A percentile compares a stretch with the other conserved stretches of the same genome.
Evolutionary conservation across 139 green algal genomes (phyloP).

Genomic region (Gonium pectorale): DNA sequence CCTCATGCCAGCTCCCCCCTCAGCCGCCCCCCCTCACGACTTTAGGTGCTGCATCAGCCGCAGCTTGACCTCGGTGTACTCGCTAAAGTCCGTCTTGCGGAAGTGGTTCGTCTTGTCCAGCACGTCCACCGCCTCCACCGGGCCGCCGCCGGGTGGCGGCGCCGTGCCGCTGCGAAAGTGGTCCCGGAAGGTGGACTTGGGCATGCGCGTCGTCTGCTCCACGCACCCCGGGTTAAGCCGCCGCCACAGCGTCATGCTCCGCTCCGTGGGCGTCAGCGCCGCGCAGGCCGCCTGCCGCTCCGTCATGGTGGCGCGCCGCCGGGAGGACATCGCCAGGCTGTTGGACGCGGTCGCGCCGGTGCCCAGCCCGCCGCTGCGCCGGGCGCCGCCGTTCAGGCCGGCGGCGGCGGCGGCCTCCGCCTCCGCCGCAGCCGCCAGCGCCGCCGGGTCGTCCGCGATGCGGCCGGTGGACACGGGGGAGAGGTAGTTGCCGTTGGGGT

Average conservation of each 20-base stretch:
- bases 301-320: neutral
- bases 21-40: neutral
- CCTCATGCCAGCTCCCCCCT: neutral
- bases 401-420: neutral
- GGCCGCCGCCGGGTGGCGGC: no score
- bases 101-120: conserved; percentile 26
- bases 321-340: neutral
- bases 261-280: neutral
- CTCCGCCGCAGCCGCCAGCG: neutral
- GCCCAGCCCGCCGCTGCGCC: neutral
- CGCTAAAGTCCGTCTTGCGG: conserved; percentile 22
- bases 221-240: conserved; percentile 35
- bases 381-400: neutral
- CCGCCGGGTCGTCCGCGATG: neutral
- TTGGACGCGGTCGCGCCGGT: neutral
- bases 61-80: conserved; percentile 42
- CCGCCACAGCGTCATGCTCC: conserved; percentile 31
- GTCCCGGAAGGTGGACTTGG: conserved; percentile 24
- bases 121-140: neutral
- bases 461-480: neutral
- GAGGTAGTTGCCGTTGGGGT: neutral
- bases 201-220: neutral
- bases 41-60: conserved; percentile 35
- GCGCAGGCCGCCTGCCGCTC: conserved; percentile 9
- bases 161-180: no score